Base-by-base conservation (phyloP, 192 early-diverging fungal species). In the Gonapodya sp. region DNA sequence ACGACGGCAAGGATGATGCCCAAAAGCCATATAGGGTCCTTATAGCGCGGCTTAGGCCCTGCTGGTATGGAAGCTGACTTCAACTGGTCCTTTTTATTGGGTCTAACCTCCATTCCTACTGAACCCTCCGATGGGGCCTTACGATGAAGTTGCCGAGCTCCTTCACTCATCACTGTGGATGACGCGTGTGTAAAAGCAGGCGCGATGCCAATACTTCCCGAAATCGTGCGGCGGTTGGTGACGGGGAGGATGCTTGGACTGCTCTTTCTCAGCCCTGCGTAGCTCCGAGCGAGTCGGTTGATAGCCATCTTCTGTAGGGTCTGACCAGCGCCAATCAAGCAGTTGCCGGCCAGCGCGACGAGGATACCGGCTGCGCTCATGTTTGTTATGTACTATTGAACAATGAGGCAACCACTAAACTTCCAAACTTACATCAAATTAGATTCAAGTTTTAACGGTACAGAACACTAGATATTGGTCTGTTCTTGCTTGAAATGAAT, bases 321-420 rank as follows among this genome's bases (percentile, higher is more conserved):
- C 75, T 77, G 75, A 14, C 75, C 75, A 2, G 75, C 31, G 75
- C 75, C 75, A 34, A 77, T 77, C 30, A 77, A 16, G 75, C 18
- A 18, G 31, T 77, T 77, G 2, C 75, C 75, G 31, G 18, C 16
- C 8, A 77, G 2, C 8, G 75, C 75, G 8, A 34, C 75, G 2
- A 77, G 18, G 31, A 31, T 18, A 14, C 75, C 75, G 8, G 75
- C 75, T 2, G 34, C 34, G 75, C 18, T 18, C 75, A 77, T 77
- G 46, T 64, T 64, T 64, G 46, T 64, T 64, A 24, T 8, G 46
- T 64, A 24, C 8, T 64, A 24, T 64, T n/a, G n/a, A n/a, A n/a
- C n/a, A n/a, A n/a, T n/a, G n/a, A n/a, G n/a, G n/a, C n/a, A n/a
- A n/a, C n/a, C n/a, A n/a, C n/a, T n/a, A n/a, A n/a, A n/a, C n/a